A percentile compares a stretch with the other conserved stretches of the same genome.
Conservation (phyloP, 2,329 filamentous ascomycete species). For the Thermomyces lanuginosus region DNA sequence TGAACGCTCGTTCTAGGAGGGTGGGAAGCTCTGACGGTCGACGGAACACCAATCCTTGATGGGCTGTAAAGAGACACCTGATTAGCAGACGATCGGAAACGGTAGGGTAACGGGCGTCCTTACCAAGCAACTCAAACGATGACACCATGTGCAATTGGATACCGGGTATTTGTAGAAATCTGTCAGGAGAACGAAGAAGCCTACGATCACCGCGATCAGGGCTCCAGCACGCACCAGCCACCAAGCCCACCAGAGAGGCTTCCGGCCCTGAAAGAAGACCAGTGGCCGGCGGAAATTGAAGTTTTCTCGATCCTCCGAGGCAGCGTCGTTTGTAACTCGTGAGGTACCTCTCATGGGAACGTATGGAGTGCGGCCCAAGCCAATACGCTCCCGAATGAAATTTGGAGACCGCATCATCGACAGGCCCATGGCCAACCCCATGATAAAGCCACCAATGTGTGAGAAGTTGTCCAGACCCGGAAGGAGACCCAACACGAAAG, state of each 20-base stretch:
- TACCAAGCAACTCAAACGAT: slow-evolving; percentile 84
- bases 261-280: slow-evolving; percentile 81
- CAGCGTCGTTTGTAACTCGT: no score
- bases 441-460: slow-evolving; percentile 89
- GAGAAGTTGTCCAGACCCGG: slow-evolving; percentile 94
- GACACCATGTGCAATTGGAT: slow-evolving; percentile 76
- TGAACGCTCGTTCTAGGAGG: slow-evolving; percentile 1
- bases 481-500: slow-evolving; percentile 79
- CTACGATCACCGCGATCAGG: slow-evolving; percentile 63
- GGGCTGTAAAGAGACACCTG: slow-evolving; percentile 13
- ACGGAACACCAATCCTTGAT: slow-evolving; percentile 31
- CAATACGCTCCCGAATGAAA: slow-evolving; percentile 56
- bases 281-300: slow-evolving; percentile 32
- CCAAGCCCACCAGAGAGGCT: slow-evolving; percentile 94
- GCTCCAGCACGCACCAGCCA: slow-evolving; percentile 72
- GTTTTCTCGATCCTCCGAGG: slow-evolving; percentile 12
- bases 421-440: slow-evolving; percentile 74
- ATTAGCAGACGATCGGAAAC: slow-evolving; percentile 1
- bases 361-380: slow-evolving; percentile 52
- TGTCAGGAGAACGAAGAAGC: slow-evolving; percentile 71
- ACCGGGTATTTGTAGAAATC: slow-evolving; percentile 70
- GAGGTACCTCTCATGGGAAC: slow-evolving; percentile 47
- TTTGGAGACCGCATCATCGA: slow-evolving; percentile 81
- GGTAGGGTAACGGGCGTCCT: slow-evolving; percentile 27
- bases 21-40: slow-evolving; percentile 15